Evolutionary conservation across 2,329 filamentous ascomycete genomes (phyloP).

Genomic region (Nemania diffusa): DNA sequence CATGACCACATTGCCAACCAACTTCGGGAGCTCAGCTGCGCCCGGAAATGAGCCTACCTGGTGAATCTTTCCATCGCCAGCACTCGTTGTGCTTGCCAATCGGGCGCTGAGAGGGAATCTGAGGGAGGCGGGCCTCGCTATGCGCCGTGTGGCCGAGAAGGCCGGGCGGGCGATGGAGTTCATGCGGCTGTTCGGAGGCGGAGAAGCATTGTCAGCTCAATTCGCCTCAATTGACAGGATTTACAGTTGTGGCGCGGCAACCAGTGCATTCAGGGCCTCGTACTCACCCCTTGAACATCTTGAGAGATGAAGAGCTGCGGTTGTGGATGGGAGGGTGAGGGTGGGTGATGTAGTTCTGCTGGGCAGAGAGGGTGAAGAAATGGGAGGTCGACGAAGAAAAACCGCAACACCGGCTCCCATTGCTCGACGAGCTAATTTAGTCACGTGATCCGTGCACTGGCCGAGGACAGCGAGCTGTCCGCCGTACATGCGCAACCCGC

Average conservation of each 20-base stretch:
- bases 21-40: slow-evolving; percentile 26
- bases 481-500: slow-evolving; percentile 9
- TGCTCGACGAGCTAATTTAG: slow-evolving; percentile 37
- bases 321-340: slow-evolving; percentile 69
- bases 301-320: slow-evolving; percentile 75
- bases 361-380: slow-evolving; percentile 45
- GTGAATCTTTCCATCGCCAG: slow-evolving; percentile 74
- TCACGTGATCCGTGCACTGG: slow-evolving; percentile 36
- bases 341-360: slow-evolving; percentile 54
- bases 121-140: slow-evolving; percentile 66
- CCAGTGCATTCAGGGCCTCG: slow-evolving; percentile 45
- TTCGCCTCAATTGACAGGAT: slow-evolving; percentile 64
- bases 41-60: slow-evolving; percentile 60
- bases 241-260: slow-evolving; percentile 51
- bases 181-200: slow-evolving; percentile 67
- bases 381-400: slow-evolving; percentile 42
- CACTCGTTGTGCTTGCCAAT: slow-evolving; percentile 68
- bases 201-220: slow-evolving; percentile 57
- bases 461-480: slow-evolving; percentile 18
- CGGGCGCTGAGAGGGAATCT: slow-evolving; percentile 66
- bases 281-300: slow-evolving; percentile 86
- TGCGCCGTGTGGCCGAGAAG: slow-evolving; percentile 68
- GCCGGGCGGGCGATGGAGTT: slow-evolving; percentile 70
- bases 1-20: slow-evolving; percentile 49
- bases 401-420: slow-evolving; percentile 37